Evolutionary conservation across 345 rosid genomes (phyloP).

Genomic region (Geranium brycei): DNA sequence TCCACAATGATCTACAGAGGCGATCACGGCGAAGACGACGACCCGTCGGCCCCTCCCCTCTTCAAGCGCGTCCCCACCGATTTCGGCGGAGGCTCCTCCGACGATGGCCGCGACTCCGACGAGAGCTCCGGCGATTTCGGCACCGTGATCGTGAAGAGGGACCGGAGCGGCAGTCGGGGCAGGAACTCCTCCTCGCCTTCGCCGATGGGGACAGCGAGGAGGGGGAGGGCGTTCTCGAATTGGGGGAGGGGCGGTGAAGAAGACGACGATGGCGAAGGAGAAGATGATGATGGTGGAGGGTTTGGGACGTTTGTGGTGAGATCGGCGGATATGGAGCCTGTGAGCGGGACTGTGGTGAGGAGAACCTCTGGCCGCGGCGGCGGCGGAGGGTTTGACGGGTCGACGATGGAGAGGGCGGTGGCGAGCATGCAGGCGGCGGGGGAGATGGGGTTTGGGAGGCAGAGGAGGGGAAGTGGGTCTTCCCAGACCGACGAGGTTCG

Average conservation of each 20-base stretch:
- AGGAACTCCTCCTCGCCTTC: constrained; percentile 17
- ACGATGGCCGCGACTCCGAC: constrained; percentile 27
- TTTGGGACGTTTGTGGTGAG: constrained; percentile 87
- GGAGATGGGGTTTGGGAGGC: constrained; percentile 47
- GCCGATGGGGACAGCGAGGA: constrained; percentile 12
- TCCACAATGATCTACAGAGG: constrained; percentile 41
- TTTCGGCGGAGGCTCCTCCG: constrained; percentile 67
- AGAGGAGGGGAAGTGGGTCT: constrained; percentile 26
- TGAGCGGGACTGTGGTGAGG: constrained; percentile 43
- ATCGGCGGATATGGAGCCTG: constrained; percentile 29
- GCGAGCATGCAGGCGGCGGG: constrained; percentile 40
- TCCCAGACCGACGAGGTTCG: constrained; percentile 32
- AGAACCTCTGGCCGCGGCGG: constrained; percentile 31
- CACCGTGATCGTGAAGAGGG: constrained; percentile 67
- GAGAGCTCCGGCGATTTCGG: constrained; percentile 38
- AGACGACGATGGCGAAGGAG: constrained; percentile 37
- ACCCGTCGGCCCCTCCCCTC: constrained; percentile 69
- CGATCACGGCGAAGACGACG: constrained; percentile 30
- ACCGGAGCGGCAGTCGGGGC: constrained; percentile 9
- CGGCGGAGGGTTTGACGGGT: constrained; percentile 16
- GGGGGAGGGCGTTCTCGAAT: constrained; percentile 3
- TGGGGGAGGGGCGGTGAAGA: constrained; percentile 6
- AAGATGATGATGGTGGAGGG: constrained; percentile 30
- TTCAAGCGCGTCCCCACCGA: constrained; percentile 84
- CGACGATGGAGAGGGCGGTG: constrained; percentile 53